Conservation (phyloP, 768 basidiomycete species). For the Boletus subcaerulescens region DNA sequence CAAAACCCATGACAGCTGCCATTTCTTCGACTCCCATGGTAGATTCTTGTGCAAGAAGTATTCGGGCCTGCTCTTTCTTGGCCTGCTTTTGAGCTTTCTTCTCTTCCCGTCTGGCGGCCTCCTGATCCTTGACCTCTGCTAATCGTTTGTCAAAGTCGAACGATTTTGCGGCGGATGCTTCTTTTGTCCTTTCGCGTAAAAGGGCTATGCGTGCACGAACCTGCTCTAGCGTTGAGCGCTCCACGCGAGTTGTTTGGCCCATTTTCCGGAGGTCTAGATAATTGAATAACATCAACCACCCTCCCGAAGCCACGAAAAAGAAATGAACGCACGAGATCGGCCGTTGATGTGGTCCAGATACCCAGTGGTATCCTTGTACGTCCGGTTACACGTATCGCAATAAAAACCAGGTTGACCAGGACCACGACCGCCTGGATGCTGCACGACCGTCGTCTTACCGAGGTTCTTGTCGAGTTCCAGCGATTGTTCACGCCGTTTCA, state of each 20-base stretch:
- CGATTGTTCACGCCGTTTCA: slow-evolving; percentile 82
- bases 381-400: slow-evolving; percentile 88
- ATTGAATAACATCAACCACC: not conserved
- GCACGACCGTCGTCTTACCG: slow-evolving; percentile 92
- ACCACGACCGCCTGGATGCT: slow-evolving; percentile 76
- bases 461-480: slow-evolving; percentile 95
- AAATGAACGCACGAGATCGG: slow-evolving; percentile 70
- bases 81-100: slow-evolving; percentile 81
- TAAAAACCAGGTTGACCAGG: slow-evolving; percentile 92
- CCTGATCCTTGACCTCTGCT: slow-evolving; percentile 74
- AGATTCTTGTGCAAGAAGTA: slow-evolving; percentile 57
- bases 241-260: slow-evolving; percentile 95
- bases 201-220: slow-evolving; percentile 88
- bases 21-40: slow-evolving; percentile 58
- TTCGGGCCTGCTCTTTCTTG: slow-evolving; percentile 66
- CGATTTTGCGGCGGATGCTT: slow-evolving; percentile 79
- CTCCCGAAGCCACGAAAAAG: not conserved
- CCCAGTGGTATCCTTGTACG: slow-evolving; percentile 89
- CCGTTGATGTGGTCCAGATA: slow-evolving; percentile 97
- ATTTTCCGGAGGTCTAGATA: slow-evolving; percentile 77
- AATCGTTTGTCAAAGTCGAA: slow-evolving; percentile 93
- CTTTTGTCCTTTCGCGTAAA: slow-evolving; percentile 83
- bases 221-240: slow-evolving; percentile 87
- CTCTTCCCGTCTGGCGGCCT: slow-evolving; percentile 61
- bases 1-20: slow-evolving; percentile 87